phyloP scores from a whole-genome alignment of 2,329 filamentous ascomycete genomes.

The Fusarium foetens region DNA sequence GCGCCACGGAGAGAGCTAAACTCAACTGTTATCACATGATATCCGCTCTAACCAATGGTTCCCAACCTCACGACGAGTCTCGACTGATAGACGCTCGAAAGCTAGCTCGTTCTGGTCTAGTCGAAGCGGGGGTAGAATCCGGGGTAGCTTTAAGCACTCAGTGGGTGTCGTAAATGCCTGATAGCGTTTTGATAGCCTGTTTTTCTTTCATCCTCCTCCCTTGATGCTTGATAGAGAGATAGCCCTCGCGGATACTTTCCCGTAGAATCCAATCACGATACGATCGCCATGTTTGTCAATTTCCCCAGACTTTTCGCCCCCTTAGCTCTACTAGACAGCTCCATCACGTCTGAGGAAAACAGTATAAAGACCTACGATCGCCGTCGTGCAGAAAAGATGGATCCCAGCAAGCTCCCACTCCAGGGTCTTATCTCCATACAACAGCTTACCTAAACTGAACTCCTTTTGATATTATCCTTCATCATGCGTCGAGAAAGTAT shows the following conservation, averaged over 20 bases:
- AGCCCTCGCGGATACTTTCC: constrained; percentile 25
- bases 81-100: not conserved
- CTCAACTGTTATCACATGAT: not conserved
- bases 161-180: not conserved
- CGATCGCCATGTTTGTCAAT: not conserved
- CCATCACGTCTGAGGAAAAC: not conserved
- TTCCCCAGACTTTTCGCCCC: not conserved
- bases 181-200: not conserved
- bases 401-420: not conserved
- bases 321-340: not conserved
- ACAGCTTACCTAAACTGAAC: not conserved
- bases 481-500: constrained; percentile 19
- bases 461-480: not conserved
- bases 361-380: constrained; percentile 9
- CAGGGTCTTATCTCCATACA: not conserved
- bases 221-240: not conserved
- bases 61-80: not conserved
- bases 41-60: not conserved
- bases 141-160: not conserved
- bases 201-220: not conserved
- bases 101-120: not conserved
- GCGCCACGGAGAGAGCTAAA: too few species aligned
- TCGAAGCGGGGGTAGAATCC: constrained; percentile 6
- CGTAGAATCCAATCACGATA: constrained; percentile 20
- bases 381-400: not conserved